Percentiles rank a stretch among this genome's conserved stretches.
Evolutionary conservation across 2,329 filamentous ascomycete species (phyloP).

Genomic region (Colletotrichum australisinense): DNA sequence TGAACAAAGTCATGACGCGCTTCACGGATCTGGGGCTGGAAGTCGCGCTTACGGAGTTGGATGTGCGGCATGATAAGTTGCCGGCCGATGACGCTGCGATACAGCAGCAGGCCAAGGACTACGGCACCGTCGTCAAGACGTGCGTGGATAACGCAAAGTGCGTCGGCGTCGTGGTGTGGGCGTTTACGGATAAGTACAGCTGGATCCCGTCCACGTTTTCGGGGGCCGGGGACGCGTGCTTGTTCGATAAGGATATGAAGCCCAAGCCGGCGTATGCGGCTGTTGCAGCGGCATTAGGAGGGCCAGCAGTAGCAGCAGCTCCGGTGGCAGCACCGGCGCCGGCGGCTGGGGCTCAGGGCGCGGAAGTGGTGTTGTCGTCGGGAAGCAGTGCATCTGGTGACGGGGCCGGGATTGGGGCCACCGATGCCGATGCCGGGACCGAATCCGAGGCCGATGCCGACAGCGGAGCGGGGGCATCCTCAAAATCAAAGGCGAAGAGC

Average conservation of each 20-base stretch:
- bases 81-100: conserved; percentile 68
- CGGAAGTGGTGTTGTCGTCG: neutral
- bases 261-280: conserved; percentile 54
- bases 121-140: conserved; percentile 49
- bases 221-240: conserved; percentile 50
- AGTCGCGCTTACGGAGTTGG: conserved; percentile 75
- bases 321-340: conserved; percentile 1
- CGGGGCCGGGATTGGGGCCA: neutral
- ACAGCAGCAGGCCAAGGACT: conserved; percentile 60
- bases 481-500: neutral
- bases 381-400: neutral
- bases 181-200: conserved; percentile 54
- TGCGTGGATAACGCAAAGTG: conserved; percentile 50
- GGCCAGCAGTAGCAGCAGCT: conserved; percentile 13
- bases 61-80: conserved; percentile 69
- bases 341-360: conserved; percentile 7
- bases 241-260: conserved; percentile 49
- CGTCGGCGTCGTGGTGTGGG: conserved; percentile 57
- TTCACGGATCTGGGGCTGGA: conserved; percentile 62
- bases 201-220: conserved; percentile 52
- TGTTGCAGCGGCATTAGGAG: conserved; percentile 47
- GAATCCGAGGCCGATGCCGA: neutral
- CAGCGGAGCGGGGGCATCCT: neutral
- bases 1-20: conserved; percentile 63
- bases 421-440: conserved; percentile 1